Evolutionary conservation across 2,329 filamentous ascomycete species (phyloP).

Genomic region (Aureobasidium sp.): DNA sequence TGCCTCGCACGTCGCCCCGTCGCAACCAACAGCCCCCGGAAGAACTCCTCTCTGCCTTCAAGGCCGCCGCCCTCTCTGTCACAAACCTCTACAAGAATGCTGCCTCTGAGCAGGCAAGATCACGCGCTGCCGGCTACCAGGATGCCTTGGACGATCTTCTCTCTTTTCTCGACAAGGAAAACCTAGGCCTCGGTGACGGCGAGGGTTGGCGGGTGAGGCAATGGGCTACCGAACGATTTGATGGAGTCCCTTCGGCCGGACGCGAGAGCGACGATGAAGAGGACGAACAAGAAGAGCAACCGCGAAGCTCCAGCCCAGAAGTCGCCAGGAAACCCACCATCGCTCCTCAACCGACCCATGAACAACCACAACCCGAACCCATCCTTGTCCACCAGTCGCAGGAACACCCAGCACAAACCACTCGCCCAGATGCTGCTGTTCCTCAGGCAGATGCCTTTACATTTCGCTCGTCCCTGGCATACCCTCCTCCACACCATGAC

Average conservation of each 20-base stretch:
- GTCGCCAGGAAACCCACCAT: slow-evolving; percentile 21
- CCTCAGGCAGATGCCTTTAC: slow-evolving; percentile 59
- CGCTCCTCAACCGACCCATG: slow-evolving; percentile 20
- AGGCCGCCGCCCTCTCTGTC: slow-evolving; percentile 83
- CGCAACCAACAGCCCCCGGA: slow-evolving; percentile 29
- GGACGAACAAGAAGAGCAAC: slow-evolving; percentile 52
- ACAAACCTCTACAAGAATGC: slow-evolving; percentile 96
- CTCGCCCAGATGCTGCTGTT: slow-evolving; percentile 26
- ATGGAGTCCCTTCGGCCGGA: slow-evolving; percentile 45
- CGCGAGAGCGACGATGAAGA: slow-evolving; percentile 63
- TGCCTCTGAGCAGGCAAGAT: slow-evolving; percentile 65
- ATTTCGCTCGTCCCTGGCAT: slow-evolving; percentile 59
- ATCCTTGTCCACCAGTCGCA: slow-evolving; percentile 17
- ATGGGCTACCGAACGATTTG: slow-evolving; percentile 63
- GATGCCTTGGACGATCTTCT: slow-evolving; percentile 88
- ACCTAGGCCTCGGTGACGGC: slow-evolving; percentile 69
- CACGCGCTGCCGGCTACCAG: slow-evolving; percentile 78
- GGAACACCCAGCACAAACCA: slow-evolving; percentile 17
- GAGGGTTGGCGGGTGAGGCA: slow-evolving; percentile 63
- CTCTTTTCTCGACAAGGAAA: slow-evolving; percentile 74
- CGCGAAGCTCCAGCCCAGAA: slow-evolving; percentile 34
- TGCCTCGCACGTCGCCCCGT: slow-evolving; percentile 46
- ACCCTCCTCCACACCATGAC: slow-evolving; percentile 41
- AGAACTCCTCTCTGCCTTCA: slow-evolving; percentile 77
- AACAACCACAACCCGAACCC: slow-evolving; percentile 28